Base-by-base conservation (phyloP, 1,284 basidiomycete genomes). In the Agaricales sp. region DNA sequence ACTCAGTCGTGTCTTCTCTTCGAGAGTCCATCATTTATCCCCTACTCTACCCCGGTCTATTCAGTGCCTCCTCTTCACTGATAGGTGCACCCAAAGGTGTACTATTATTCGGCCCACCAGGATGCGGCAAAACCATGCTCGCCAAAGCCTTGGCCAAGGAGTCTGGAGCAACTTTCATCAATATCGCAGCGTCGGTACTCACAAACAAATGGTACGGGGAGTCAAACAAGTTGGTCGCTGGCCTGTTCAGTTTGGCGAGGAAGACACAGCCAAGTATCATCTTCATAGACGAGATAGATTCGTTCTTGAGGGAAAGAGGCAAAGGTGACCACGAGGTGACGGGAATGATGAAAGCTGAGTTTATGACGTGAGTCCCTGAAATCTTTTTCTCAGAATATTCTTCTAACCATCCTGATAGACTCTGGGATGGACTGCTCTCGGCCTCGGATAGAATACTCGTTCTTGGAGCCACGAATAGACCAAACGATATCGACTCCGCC, bases 281-380 rank as follows among this genome's bases (percentile, higher is more conserved):
- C 54, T 91, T 99, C 49, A 83, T 99, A 51, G 96, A 99, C 61
- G 96, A 99, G 66, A 91, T 99, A 43, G 96, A 99, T 59, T 91
- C 88, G 4, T 92, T 99, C 66, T 70, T 99, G 64, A 74, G 95
- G 50, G 92, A 97, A 64, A 74, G 96, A 53, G 78, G 77, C 41
- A 79, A 82, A 48, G 86, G 87, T 11, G 96, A 99, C 61, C 96
- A 99, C 65, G 96, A 99, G 61, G 95, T 94, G 44, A 98, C 93
- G 21, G 92, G 87, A 3, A 98, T 98, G 93, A 96, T 99, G 83
- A 99, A 99, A 70, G 95, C 95, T 1, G 95, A 99, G 63, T 99
- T 99, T 64, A 97, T 99, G 94, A 96, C 92, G 83, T 92, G 66
- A 58, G 88, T 70, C 11, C 3, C 45, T 46, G 11, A 16, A 25